These are phyloP conservation scores for Starmerella riodocensis DNA, from an alignment of 805 yeast genomes.

Conservation along the genomic window DNA sequence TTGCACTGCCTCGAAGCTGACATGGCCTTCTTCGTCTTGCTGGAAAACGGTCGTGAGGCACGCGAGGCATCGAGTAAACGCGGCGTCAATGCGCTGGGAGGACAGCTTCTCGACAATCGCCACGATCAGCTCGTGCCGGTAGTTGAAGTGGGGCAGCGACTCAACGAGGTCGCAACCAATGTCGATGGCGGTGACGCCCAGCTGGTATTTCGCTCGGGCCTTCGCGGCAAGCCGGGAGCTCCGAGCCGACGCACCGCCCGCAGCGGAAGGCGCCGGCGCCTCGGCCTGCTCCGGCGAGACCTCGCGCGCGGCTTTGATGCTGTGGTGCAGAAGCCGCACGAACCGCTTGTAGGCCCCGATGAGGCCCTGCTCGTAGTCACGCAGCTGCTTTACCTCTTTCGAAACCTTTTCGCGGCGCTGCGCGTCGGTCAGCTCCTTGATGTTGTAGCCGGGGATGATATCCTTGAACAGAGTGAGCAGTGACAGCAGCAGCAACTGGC, in stretches of 20 bases:
- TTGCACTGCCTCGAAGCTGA: slow-evolving; percentile 61
- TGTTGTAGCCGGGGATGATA: slow-evolving; percentile 76
- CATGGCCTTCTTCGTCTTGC: slow-evolving; percentile 71
- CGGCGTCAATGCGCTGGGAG: slow-evolving; percentile 34
- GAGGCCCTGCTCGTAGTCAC: slow-evolving; percentile 70
- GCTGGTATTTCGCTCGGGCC: slow-evolving; percentile 13
- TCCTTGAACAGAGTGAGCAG: slow-evolving; percentile 73
- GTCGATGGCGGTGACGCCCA: slow-evolving; percentile 38
- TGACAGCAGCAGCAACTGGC: slow-evolving; percentile 61
- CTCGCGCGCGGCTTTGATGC: slow-evolving; percentile 31
- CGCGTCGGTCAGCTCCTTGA: slow-evolving; percentile 65
- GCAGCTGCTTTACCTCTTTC: slow-evolving; percentile 62
- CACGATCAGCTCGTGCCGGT: slow-evolving; percentile 57
- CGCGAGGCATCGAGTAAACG: slow-evolving; percentile 47
- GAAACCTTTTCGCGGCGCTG: slow-evolving; percentile 75
- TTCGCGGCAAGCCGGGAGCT: neutral
- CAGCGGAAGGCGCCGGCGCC: slow-evolving; percentile 1
- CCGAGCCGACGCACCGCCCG: neutral
- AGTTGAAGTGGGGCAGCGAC: slow-evolving; percentile 66
- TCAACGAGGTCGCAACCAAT: slow-evolving; percentile 69
- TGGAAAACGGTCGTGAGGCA: slow-evolving; percentile 56
- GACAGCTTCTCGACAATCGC: slow-evolving; percentile 56
- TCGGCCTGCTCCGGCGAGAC: too few relatives aligned
- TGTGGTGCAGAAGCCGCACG: slow-evolving; percentile 39
- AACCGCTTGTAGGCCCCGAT: slow-evolving; percentile 57